phyloP scores from a whole-genome alignment of 208 protist species.

The Crithidia acanthocephali region DNA sequence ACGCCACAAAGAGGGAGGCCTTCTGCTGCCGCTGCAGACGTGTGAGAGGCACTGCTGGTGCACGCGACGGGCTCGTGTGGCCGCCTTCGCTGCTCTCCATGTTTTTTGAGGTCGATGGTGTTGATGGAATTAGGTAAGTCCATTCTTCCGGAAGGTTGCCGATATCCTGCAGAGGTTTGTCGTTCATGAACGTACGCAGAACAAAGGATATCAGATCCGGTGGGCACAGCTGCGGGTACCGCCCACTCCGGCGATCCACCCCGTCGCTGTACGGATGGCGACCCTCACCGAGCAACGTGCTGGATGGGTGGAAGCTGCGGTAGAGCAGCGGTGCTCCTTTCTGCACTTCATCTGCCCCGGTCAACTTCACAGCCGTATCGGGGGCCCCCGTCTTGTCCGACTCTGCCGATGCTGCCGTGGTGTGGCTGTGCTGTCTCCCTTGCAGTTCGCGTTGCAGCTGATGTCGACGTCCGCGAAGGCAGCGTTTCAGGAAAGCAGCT shows the following conservation, averaged over 20 bases:
- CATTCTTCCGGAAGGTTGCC: slow-evolving; percentile 10
- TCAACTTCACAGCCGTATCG: no score
- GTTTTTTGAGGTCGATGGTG: background rate
- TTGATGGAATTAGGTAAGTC: background rate
- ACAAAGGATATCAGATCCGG: slow-evolving; percentile 9
- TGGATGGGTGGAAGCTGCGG: slow-evolving; percentile 49
- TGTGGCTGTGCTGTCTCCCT: background rate
- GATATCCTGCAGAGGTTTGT: background rate
- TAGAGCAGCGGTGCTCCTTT: no score
- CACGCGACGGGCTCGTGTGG: no score
- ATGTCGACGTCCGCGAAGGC: slow-evolving; percentile 17
- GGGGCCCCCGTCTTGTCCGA: background rate
- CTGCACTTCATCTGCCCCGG: no score
- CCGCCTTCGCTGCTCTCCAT: background rate
- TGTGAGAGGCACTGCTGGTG: slow-evolving; percentile 10
- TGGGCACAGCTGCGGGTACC: slow-evolving; percentile 37
- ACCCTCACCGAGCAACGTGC: slow-evolving; percentile 45
- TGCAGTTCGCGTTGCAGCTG: slow-evolving; percentile 21
- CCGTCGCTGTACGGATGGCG: slow-evolving; percentile 32
- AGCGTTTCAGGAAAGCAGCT: slow-evolving; percentile 11
- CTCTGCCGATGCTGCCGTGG: background rate
- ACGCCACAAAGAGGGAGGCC: slow-evolving; percentile 33
- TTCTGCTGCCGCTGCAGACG: slow-evolving; percentile 21
- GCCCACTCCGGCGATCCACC: slow-evolving; percentile 54
- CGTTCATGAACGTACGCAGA: slow-evolving; percentile 11